Evolutionary conservation across 129 eudicot genomes (phyloP).

Genomic region (Pseudognaphalium luteoalbum): DNA sequence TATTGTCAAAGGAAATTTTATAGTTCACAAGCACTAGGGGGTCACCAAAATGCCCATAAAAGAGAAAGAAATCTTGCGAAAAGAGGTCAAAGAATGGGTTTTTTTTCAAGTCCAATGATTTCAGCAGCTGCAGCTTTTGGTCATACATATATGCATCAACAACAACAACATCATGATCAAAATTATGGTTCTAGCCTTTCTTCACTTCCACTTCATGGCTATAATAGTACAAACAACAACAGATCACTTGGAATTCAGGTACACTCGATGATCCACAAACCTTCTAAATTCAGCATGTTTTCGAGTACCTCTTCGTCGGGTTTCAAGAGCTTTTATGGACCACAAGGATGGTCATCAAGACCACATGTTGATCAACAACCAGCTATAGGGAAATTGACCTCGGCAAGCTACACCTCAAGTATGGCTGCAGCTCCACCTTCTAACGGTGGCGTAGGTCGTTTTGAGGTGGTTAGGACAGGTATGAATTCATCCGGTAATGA

Average conservation of each 20-base stretch:
- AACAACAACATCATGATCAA: conserved; percentile 30
- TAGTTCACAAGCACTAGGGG: conserved; percentile 65
- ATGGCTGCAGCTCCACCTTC: conserved; percentile 17
- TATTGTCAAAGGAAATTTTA: conserved; percentile 62
- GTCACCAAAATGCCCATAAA: conserved; percentile 71
- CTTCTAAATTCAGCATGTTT: conserved; percentile 28
- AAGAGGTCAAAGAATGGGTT: conserved; percentile 45
- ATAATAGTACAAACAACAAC: conserved; percentile 26
- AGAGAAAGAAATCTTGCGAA: conserved; percentile 58
- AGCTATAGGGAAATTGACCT: conserved; percentile 40
- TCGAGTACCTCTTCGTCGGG: conserved; percentile 30
- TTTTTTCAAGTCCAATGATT: conserved; percentile 31
- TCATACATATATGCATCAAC: conserved; percentile 38
- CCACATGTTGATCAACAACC: conserved; percentile 53
- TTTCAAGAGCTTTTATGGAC: conserved; percentile 40
- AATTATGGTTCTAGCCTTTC: conserved; percentile 46
- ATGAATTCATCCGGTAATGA: conserved; percentile 33
- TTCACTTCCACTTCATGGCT: conserved; percentile 48
- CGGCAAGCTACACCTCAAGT: conserved; percentile 18
- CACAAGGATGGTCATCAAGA: conserved; percentile 45
- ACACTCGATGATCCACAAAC: conserved; percentile 65
- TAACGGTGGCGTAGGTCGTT: conserved; percentile 37
- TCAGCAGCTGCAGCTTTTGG: conserved; percentile 50
- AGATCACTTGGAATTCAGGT: conserved; percentile 65
- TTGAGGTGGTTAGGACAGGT: conserved; percentile 34